Conservation (phyloP, 306 rosid genomes). For the Psophocarpus tetragonolobus region DNA sequence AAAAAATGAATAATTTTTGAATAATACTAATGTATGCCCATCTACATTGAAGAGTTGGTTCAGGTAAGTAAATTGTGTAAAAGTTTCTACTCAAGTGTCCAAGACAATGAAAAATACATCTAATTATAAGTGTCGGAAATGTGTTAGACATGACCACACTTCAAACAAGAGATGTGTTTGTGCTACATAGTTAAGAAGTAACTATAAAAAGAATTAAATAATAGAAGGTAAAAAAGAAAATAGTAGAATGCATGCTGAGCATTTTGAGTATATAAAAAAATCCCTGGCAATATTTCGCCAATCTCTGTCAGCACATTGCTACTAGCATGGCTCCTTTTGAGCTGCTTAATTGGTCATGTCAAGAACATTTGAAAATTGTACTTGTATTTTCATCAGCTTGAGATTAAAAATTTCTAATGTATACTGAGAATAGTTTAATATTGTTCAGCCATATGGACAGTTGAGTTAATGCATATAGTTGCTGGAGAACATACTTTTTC, state of each 20-base stretch:
- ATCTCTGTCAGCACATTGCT: neutral
- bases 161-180: no score
- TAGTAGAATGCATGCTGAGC: constrained; percentile 2
- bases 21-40: no score
- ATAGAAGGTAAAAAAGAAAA: neutral
- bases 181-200: no score
- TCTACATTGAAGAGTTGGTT: no score
- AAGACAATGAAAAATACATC: no score
- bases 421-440: neutral
- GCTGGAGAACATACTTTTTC: constrained; percentile 5
- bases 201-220: constrained; percentile 1
- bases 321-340: neutral
- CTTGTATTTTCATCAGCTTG: neutral
- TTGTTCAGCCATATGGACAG: neutral
- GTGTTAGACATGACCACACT: no score
- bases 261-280: neutral
- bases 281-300: neutral
- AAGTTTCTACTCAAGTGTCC: no score
- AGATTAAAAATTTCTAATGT: neutral
- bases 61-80: no score
- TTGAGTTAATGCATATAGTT: neutral
- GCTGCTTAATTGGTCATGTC: neutral
- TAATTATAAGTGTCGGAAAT: no score
- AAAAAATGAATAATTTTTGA: no score
- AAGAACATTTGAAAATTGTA: neutral